Evolutionary conservation across 1,284 basidiomycete species (phyloP), one percentile per base, ranked within the genome.

Genomic region (Moesziomyces antarcticus): DNA sequence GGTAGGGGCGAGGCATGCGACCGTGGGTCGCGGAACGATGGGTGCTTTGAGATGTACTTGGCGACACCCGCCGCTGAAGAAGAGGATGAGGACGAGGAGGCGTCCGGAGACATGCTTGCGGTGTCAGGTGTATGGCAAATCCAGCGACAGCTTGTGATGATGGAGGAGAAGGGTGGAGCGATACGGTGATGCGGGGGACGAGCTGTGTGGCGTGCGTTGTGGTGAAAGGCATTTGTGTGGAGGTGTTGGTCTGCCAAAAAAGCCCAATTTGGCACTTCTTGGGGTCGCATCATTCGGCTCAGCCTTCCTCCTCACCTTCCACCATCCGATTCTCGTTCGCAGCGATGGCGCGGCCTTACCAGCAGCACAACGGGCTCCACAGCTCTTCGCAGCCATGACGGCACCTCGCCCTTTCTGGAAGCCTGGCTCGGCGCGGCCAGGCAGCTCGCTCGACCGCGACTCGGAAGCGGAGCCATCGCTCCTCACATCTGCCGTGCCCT

Each of bases 1-100:
- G 91, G 90, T 0, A 97, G 87, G 11, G 73, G 71, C 3, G 67
- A 81, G 16, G 55, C 48, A 13, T 61, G 41, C 2, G 68, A 70
- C 25, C 22, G 41, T 1, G 75, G 41, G 40, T 68, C 50, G 22
- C 27, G 22, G 44, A 78, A 75, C 21, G 65, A 62, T 3, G 63
- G 50, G 33, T 71, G 71, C 8, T 13, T 21, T 16, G 64, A 40
- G 24, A 81, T 50, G 52, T 75, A 79, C 21, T 50, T 35, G 10
- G 51, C 25, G 25, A 64, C 51, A 16, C 53, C 47, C 47, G 54
- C 49, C 22, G 27, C 5, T 1, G 57, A 24, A 7, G 22, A 37
- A 16, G 13, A 7, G 21, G 24, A 20, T 3, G 5, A 11, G 41
- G 18, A 3, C 21, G 24, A 25, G 20, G 2, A 3, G 30, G 18